Evolutionary conservation across 2,329 filamentous ascomycete genomes (phyloP), one percentile per base, ranked within the genome.

Genomic region (Botryotinia calthae): DNA sequence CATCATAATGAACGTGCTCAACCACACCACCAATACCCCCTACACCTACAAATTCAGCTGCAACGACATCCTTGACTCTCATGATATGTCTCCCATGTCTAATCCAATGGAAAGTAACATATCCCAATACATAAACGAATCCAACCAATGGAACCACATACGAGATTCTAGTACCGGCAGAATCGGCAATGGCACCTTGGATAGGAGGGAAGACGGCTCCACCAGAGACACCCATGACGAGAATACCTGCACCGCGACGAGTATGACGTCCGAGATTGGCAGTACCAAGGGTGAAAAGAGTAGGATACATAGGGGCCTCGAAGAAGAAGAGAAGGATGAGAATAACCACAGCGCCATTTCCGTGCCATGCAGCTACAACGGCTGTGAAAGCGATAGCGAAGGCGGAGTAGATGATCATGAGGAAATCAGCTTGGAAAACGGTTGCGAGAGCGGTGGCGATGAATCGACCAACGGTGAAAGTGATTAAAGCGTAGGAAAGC

Each of bases 261-360:
- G 90, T 93, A 82, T 95, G 90, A 28, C 89, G 87, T 9, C 93
- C 93, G 1, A 94, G 85, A 2, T 91, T 92, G 34, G 91, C 87
- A 84, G 94, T 93, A 14, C 91, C 91, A 4, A 95, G 85, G 0
- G 92, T 91, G 44, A 95, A 89, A 78, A 95, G 94, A 28, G 92
- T 94, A 0, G 93, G 92, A 84, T 95, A 95, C 81, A 90, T 92
- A 79, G 93, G 91, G 6, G 88, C 91, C 82, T 93, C 93, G 82
- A 95, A 95, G 84, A 95, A 94, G 37, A 94, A 85, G 10, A 90
- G 88, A 16, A 92, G 75, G 81, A 89, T 92, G 44, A 94, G 86
- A 85, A 93, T 89, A 8, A 85, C 83, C 74, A 89, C 82, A 62
- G 86, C 86, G 0, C 81, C 81, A 75, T 85, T 83, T n/a, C 82